These are phyloP conservation scores for Aspergillus latus DNA, from an alignment of 2,329 filamentous ascomycete genomes.

Conservation along the genomic window DNA sequence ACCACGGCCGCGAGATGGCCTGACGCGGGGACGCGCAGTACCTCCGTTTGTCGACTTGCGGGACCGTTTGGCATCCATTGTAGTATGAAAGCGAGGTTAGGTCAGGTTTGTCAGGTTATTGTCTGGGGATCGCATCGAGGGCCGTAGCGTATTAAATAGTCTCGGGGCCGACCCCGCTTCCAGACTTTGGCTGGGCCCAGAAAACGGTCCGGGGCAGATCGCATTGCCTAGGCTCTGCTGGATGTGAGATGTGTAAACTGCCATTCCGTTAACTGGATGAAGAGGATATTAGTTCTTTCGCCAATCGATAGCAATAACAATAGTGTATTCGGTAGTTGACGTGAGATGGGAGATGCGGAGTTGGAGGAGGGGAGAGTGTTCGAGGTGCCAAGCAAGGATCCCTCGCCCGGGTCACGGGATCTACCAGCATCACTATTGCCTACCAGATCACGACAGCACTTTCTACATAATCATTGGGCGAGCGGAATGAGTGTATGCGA, in stretches of 20 bases:
- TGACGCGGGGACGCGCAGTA: conserved; percentile 11
- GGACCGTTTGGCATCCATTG: not conserved
- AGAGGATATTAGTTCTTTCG: not conserved
- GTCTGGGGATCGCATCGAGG: conserved; percentile 1
- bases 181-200: not conserved
- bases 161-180: not conserved
- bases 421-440: too few relatives aligned
- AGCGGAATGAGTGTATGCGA: too few relatives aligned
- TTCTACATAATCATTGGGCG: too few relatives aligned
- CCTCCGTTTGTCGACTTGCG: not conserved
- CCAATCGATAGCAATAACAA: not conserved
- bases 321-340: too few relatives aligned
- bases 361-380: too few relatives aligned
- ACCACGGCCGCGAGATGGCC: conserved; percentile 18
- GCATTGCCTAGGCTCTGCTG: conserved; percentile 39
- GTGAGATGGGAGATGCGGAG: too few relatives aligned
- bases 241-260: conserved; percentile 53
- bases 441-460: too few relatives aligned
- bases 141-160: not conserved
- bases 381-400: too few relatives aligned
- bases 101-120: not conserved
- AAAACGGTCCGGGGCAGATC: not conserved
- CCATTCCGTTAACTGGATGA: not conserved
- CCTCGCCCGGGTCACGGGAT: too few relatives aligned
- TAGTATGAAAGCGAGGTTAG: not conserved